phyloP scores from a whole-genome alignment of 495 filamentous ascomycete genomes.

The Amorphotheca resinae region DNA sequence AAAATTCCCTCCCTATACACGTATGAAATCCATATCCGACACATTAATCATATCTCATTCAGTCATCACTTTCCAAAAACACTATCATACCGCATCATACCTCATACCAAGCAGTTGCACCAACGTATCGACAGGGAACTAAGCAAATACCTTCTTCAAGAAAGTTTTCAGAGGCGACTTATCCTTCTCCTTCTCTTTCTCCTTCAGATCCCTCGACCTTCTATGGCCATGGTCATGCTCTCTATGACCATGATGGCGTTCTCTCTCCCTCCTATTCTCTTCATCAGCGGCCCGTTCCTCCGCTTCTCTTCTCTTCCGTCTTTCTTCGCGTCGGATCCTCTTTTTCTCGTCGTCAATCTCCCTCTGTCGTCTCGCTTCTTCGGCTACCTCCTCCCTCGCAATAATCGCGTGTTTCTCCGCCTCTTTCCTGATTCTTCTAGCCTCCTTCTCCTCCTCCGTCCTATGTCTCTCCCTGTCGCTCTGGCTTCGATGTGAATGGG shows the following conservation, averaged over 20 bases:
- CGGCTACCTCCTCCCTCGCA: conserved; percentile 14
- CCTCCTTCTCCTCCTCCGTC: conserved; percentile 13
- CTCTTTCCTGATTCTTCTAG: conserved; percentile 10
- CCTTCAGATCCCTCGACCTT: not conserved
- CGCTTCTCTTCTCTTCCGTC: conserved; percentile 9
- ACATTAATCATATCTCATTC: conserved; percentile 7
- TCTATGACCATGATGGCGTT: not conserved
- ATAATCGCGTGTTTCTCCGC: conserved; percentile 10
- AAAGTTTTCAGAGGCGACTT: conserved; percentile 14
- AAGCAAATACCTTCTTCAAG: conserved; percentile 17
- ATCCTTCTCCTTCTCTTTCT: conserved; percentile 23
- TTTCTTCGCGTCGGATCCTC: conserved; percentile 9
- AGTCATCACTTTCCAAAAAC: no score
- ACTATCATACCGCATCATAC: conserved; percentile 3
- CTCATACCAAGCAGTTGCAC: not conserved
- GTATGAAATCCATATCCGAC: conserved; percentile 14
- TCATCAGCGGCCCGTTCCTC: conserved; percentile 8
- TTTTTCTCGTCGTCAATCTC: conserved; percentile 17
- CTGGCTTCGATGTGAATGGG: not conserved
- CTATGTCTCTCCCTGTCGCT: conserved; percentile 6
- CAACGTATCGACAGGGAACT: conserved; percentile 1
- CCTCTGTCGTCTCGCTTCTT: conserved; percentile 4
- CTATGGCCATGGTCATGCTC: not conserved
- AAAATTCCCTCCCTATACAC: conserved; percentile 14
- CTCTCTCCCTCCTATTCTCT: not conserved